A percentile compares a stretch with the other conserved stretches of the same genome.
phyloP scores from a whole-genome alignment of 768 basidiomycete species.

The Panaeolus papilionaceus region DNA sequence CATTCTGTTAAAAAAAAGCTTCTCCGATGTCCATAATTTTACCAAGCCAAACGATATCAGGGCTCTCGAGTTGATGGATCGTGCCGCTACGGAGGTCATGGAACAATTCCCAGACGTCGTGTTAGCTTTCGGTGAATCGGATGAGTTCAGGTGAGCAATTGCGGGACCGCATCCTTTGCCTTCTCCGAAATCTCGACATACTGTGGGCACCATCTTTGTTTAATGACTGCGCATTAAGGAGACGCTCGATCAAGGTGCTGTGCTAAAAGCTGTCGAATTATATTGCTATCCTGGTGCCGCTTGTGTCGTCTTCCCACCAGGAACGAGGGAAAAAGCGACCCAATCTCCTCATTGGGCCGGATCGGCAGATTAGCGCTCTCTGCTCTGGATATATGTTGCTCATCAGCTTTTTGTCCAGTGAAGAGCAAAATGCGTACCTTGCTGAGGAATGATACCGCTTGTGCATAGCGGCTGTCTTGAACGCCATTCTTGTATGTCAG shows the following conservation, averaged over 20 bases:
- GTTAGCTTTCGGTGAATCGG: slow-evolving; percentile 94
- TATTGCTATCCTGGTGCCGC: slow-evolving; percentile 9
- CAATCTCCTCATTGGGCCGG: slow-evolving; percentile 4
- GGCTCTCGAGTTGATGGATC: slow-evolving; percentile 91
- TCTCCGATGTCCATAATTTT: slow-evolving; percentile 85
- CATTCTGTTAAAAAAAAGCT: slow-evolving; percentile 49
- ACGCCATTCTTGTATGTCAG: not conserved
- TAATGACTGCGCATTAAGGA: not conserved
- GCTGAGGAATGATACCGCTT: not conserved
- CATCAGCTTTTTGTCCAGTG: not conserved
- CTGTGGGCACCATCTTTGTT: not conserved
- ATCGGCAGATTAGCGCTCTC: slow-evolving; percentile 10
- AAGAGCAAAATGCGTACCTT: not conserved
- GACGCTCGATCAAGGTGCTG: not conserved
- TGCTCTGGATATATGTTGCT: not conserved
- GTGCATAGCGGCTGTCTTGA: not conserved
- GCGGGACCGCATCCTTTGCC: not conserved
- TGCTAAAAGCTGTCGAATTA: not conserved
- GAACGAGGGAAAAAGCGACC: slow-evolving; percentile 11
- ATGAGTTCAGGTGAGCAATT: slow-evolving; percentile 84
- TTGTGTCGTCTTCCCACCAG: not conserved
- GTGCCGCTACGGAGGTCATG: slow-evolving; percentile 85
- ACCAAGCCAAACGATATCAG: slow-evolving; percentile 90
- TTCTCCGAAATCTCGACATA: not conserved
- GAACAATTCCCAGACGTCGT: slow-evolving; percentile 82